Base-by-base conservation (phyloP, 202 grass and related monocot species). In the Carex arenaria region DNA sequence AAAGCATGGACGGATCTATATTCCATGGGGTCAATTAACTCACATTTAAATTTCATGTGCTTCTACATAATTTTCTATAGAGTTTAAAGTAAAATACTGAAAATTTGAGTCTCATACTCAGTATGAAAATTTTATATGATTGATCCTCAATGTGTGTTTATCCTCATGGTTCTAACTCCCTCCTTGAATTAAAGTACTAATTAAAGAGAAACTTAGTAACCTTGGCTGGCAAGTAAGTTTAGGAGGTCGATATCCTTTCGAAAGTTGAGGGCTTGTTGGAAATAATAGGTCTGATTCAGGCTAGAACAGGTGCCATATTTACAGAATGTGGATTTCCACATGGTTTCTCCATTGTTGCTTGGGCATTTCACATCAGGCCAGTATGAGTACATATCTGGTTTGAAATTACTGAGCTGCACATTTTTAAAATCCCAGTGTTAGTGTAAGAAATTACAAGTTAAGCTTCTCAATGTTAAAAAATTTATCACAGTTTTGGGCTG, bases 341-440 rank as follows among this genome's bases (percentile, higher is more conserved):
- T 30, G 12, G 40, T 14, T 20, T 1, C 12, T 17, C 69, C 79
- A 22, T 87, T 78, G 78, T 87, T 82, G 45, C 19, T 73, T 3
- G 85, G 85, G 56, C 79, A 87, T 15, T 14, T 77, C 43, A 87
- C 9, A 28, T 82, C 79, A 36, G 85, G 28, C 67, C 85, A 87
- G 85, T 77, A 82, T 17, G 85, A 22, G 55, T n/a, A 83, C 85
- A 82, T 61, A n/a, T 87, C 59, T 7, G 43, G 28, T 7, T 78
- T 68, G 36, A 83, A 65, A 12, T 43, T 54, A 17, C 3, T 65
- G 34, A 87, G 18, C 85, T 87, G 67, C 23, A 53, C 68, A 84
- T 38, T 66, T 51, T 69, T 2, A 77, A 70, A 70, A 38, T 67
- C 53, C 9, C 40, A 63, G 7, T 80, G 59, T 80, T 42, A 65